Conservation (phyloP, 73 alveolate species). For the Paramecium caudatum region DNA sequence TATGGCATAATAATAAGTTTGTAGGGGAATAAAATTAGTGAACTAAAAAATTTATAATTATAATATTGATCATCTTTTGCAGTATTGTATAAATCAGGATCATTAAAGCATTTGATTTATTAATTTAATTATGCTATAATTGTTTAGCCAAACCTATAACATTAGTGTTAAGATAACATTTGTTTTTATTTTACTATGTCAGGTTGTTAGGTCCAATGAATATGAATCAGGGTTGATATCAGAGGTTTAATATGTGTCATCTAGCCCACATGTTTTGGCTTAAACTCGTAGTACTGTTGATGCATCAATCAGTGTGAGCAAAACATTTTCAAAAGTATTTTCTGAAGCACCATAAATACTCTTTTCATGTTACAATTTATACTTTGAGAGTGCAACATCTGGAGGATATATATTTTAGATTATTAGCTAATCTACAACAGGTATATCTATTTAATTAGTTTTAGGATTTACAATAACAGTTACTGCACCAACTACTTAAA, state of each 20-base stretch:
- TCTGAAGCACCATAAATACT: not conserved
- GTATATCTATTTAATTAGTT: not conserved
- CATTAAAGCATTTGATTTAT: not conserved
- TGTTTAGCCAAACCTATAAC: not conserved
- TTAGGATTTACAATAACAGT: slow-evolving; percentile 7
- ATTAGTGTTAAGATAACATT: not conserved
- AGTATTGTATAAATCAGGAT: not conserved
- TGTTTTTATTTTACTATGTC: not conserved
- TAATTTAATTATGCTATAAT: not conserved
- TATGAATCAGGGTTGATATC: not conserved
- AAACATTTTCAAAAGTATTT: not conserved
- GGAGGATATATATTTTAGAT: slow-evolving; percentile 16
- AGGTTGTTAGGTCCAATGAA: not conserved
- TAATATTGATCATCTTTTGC: not conserved
- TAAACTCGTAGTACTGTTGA: not conserved
- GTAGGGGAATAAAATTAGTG: not conserved
- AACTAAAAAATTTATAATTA: too few relatives aligned
- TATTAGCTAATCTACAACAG: not conserved
- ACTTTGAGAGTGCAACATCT: slow-evolving; percentile 37
- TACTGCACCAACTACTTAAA: not conserved
- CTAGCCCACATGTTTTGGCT: slow-evolving; percentile 6
- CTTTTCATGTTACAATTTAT: not conserved
- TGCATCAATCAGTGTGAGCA: not conserved
- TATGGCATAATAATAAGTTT: slow-evolving; percentile 67
- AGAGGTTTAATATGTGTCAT: not conserved